Evolutionary conservation across 2,329 filamentous ascomycete genomes (phyloP).

Genomic region (Penicillium sp.): DNA sequence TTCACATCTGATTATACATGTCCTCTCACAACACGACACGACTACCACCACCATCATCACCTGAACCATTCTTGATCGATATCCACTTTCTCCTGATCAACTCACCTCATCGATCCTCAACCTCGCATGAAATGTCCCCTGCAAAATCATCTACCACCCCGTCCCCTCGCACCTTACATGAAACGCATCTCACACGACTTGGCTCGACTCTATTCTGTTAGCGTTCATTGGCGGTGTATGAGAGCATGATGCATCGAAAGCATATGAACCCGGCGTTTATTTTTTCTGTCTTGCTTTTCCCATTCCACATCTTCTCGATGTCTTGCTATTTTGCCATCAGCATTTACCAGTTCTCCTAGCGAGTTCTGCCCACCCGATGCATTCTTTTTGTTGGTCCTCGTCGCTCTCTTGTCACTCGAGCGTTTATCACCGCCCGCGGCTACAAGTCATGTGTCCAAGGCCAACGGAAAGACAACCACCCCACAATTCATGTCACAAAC

Average conservation of each 20-base stretch:
- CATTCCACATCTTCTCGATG: constrained; percentile 1
- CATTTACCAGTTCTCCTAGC: constrained; percentile 3
- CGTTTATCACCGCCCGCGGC: too few relatives aligned
- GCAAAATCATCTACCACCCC: neutral
- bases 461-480: neutral
- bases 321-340: constrained; percentile 7
- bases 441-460: too few relatives aligned
- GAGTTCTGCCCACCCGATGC: too few relatives aligned
- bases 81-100: constrained; percentile 1
- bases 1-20: neutral
- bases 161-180: neutral
- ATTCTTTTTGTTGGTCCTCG: too few relatives aligned
- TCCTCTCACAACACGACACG: neutral
- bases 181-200: constrained; percentile 13
- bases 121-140: constrained; percentile 5
- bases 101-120: constrained; percentile 7
- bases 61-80: neutral
- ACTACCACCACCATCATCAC: constrained; percentile 1
- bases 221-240: constrained; percentile 25
- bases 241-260: constrained; percentile 23
- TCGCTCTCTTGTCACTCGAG: too few relatives aligned
- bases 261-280: constrained; percentile 20
- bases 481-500: neutral
- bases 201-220: constrained; percentile 15
- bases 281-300: constrained; percentile 10